A percentile compares a stretch with the other conserved stretches of the same genome.
Evolutionary conservation across 2,329 filamentous ascomycete species (phyloP).

Genomic region (Aschersonia sp.): DNA sequence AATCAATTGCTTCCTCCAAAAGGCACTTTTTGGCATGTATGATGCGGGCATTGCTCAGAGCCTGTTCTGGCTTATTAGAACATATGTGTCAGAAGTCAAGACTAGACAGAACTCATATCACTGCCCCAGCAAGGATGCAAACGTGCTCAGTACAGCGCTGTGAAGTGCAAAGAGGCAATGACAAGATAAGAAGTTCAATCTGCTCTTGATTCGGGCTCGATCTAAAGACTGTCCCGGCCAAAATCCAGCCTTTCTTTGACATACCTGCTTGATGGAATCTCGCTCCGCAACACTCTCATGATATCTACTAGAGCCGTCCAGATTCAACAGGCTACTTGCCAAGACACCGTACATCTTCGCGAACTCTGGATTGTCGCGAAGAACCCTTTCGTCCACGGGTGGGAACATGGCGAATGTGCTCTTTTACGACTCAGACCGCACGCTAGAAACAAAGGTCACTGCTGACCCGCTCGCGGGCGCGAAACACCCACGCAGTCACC

Average conservation of each 20-base stretch:
- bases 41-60: slow-evolving; percentile 33
- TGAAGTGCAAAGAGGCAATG: background rate
- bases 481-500: slow-evolving; percentile 19
- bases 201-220: too few relatives aligned
- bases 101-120: too few relatives aligned
- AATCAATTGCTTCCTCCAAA: slow-evolving; percentile 33
- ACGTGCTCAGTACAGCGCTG: too few relatives aligned
- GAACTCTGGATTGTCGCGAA: slow-evolving; percentile 44
- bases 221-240: too few relatives aligned
- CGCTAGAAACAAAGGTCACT: background rate
- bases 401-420: slow-evolving; percentile 32
- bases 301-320: slow-evolving; percentile 42
- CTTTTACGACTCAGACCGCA: background rate
- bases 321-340: slow-evolving; percentile 36
- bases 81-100: too few relatives aligned
- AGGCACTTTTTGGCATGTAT: slow-evolving; percentile 34
- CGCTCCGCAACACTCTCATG: slow-evolving; percentile 34
- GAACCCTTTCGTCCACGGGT: slow-evolving; percentile 37
- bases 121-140: too few relatives aligned
- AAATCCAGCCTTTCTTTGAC: slow-evolving; percentile 1
- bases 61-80: slow-evolving; percentile 16
- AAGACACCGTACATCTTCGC: slow-evolving; percentile 41
- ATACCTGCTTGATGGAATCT: slow-evolving; percentile 32
- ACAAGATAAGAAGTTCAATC: background rate
- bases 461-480: slow-evolving; percentile 6